Conservation (phyloP, 306 rosid genomes). For the Canavalia gladiata region DNA sequence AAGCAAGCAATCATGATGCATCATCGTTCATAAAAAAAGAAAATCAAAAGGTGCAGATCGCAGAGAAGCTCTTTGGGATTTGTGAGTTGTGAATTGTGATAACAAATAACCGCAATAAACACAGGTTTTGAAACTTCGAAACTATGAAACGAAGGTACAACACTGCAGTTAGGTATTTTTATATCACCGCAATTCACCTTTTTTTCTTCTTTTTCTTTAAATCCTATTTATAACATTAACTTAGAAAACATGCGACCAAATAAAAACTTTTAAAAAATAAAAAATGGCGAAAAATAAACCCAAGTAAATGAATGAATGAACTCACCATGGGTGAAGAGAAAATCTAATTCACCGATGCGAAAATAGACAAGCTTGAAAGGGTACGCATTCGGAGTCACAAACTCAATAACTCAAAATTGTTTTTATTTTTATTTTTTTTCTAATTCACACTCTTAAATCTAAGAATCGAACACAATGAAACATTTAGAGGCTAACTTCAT, state of each 20-base stretch:
- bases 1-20: not conserved
- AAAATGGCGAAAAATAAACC: not conserved
- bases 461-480: not conserved
- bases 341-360: not conserved
- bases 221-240: not conserved
- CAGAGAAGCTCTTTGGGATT: not conserved
- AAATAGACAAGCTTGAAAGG: not conserved
- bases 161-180: not conserved
- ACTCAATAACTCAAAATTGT: slow-evolving; percentile 7
- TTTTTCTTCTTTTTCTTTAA: not conserved
- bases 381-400: not conserved
- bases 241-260: too few species aligned
- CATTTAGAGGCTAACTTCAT: not conserved
- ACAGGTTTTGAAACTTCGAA: not conserved
- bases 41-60: slow-evolving; percentile 19
- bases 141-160: slow-evolving; percentile 10
- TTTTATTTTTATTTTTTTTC: not conserved
- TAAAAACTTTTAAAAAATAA: too few species aligned
- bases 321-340: not conserved
- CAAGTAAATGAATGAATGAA: not conserved
- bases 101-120: not conserved
- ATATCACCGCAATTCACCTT: slow-evolving; percentile 5
- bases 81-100: not conserved
- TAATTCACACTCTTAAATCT: not conserved
- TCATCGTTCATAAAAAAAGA: not conserved